Evolutionary conservation across 2,329 filamentous ascomycete species (phyloP), one percentile per base, ranked within the genome.

Genomic region (Piedraia hortae): DNA sequence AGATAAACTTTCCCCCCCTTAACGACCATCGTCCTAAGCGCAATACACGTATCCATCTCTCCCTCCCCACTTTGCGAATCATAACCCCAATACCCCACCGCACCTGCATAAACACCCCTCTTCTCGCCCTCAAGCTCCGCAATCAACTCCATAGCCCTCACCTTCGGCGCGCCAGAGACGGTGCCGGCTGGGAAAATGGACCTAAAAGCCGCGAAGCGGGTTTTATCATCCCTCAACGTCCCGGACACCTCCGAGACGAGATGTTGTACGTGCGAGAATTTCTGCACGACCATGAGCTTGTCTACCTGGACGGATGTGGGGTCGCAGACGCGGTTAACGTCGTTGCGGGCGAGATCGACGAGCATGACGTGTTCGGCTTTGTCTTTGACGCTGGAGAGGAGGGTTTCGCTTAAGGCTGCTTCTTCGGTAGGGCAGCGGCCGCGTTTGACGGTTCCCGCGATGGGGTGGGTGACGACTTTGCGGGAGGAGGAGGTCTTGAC

Each of bases 361-460:
- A 97, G 54, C 85, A 97, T 97, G 38, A 93, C 80, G 52, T 93
- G 78, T 50, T 89, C 75, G 22, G 75, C 75, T 23, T 75, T 65
- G 51, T 97, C 85, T 48, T 97, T 93, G 33, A 90, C 55, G 24
- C 69, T 88, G 36, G 53, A 61, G 21, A 65, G 61, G 26, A 89
- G 62, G 46, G 77, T 71, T 20, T 66, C 56, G 6, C 80, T 78
- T 12, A 91, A 62, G 9, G 51, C 53, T 33, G 71, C 65, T 42
- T 97, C 85, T 39, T 91, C 75, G 39, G 75, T 70, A 3, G 65
- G 51, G 1, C 69, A 75, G 37, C 62, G 63, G 28, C 82, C 80
- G 34, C 85, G 65, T 48, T 74, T 78, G 25, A 93, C 78, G 0
- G 85, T 97, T 24, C 85, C 85, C 7, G 85, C 85, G 41, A 97